Evolutionary conservation across 163 green algal species (phyloP), one percentile per base, ranked within the genome.

Genomic region (Volvox carteri): DNA sequence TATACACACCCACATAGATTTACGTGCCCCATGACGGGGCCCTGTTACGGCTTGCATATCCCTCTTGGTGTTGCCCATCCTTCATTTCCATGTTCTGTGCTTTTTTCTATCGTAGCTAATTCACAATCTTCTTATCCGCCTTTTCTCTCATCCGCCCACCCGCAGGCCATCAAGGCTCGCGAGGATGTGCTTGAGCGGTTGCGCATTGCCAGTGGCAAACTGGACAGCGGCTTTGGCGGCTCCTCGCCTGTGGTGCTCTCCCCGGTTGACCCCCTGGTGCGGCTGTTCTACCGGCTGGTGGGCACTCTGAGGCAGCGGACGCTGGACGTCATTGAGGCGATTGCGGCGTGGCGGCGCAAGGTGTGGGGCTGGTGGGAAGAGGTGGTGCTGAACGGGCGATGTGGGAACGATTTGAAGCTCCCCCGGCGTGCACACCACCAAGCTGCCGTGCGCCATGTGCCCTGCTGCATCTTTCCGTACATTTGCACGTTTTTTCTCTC

Each of bases 241-340:
- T 46, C 23, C 0, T 41, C 72, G 28, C 90, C 90, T 2, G 52
- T 93, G 44, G 86, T 91, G 62, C 65, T 93, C 42, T 78, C 86
- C 8, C 83, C 83, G 1, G 50, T 74, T 18, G 90, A 93, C 83
- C 90, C 90, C 11, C 35, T 93, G 35, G 84, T 93, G 79, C 75
- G 90, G 7, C 90, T 93, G 9, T 91, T 93, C 81, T 93, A 92
- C 83, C 75, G 90, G 28, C 83, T 91, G 33, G 86, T 92, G 65
- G 86, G 76, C 67, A 90, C 83, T 16, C 60, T 93, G 86, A 67
- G 90, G 25, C 52, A 84, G 67, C 86, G 90, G 68, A 93, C 90
- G 23, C 86, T 93, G 46, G 90, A 93, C 83, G 46, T 44, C 0
- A 73, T 93, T 1, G 90, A 93, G 86, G 11, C 77, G 16, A 89